phyloP scores from a whole-genome alignment of 805 yeast genomes.

The Sugiyamaella mastotermitis region DNA sequence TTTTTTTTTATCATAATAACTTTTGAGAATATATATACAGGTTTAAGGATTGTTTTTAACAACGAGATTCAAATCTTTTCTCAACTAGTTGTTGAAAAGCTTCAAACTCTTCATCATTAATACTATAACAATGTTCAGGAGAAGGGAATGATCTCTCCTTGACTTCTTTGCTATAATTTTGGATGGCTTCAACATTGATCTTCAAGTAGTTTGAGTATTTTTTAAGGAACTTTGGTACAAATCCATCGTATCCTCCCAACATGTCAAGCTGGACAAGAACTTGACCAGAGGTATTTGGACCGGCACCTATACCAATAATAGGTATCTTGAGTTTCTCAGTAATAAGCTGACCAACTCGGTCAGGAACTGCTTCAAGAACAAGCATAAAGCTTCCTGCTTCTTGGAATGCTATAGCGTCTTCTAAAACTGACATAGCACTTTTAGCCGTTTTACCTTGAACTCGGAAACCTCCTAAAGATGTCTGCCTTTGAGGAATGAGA shows the following conservation, averaged over 20 bases:
- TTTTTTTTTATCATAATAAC: neutral
- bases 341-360: conserved; percentile 56
- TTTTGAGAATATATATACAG: neutral
- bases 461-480: conserved; percentile 78
- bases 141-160: conserved; percentile 52
- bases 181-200: conserved; percentile 45
- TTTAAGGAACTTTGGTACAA: conserved; percentile 69
- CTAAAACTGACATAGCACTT: conserved; percentile 50
- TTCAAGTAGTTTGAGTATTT: conserved; percentile 50
- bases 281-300: conserved; percentile 77
- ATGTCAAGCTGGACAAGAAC: conserved; percentile 83
- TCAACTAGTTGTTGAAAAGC: conserved; percentile 31
- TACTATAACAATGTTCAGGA: conserved; percentile 59
- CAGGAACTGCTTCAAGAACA: conserved; percentile 84
- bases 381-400: conserved; percentile 70
- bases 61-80: no score
- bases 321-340: conserved; percentile 62
- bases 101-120: conserved; percentile 56
- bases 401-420: conserved; percentile 67
- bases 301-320: conserved; percentile 95
- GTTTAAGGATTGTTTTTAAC: no score
- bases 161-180: conserved; percentile 56
- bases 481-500: conserved; percentile 80
- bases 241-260: conserved; percentile 56
- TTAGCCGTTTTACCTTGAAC: conserved; percentile 64